A percentile compares a stretch with the other conserved stretches of the same genome.
phyloP scores from a whole-genome alignment of 2,329 filamentous ascomycete species.

The Hymenoscyphus repandus region DNA sequence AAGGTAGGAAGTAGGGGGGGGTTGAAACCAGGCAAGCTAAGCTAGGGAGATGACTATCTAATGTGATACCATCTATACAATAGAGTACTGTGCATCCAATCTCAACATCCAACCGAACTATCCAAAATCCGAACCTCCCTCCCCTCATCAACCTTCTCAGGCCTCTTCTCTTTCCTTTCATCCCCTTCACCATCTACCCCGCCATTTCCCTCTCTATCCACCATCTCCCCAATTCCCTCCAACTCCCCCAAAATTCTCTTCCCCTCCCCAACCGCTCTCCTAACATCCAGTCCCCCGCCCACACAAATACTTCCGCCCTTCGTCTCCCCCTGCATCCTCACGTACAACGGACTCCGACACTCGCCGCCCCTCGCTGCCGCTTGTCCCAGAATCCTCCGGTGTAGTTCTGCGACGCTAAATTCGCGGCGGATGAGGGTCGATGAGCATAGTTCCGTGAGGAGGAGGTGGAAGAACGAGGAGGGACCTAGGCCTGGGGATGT shows the following conservation, averaged over 20 bases:
- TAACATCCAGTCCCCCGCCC: not conserved
- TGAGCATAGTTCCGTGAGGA: constrained; percentile 4
- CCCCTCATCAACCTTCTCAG: too few relatives aligned
- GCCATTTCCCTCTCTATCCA: not conserved
- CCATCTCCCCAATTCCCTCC: not conserved
- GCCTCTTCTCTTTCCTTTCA: too few relatives aligned
- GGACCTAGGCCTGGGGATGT: constrained; percentile 1
- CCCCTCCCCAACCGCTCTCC: not conserved
- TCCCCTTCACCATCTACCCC: too few relatives aligned
- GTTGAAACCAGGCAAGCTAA: too few relatives aligned
- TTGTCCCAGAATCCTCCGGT: not conserved
- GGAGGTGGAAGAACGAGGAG: constrained; percentile 4
- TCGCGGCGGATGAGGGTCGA: not conserved
- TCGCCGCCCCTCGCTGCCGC: not conserved
- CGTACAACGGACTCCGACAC: not conserved
- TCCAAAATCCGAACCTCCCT: too few relatives aligned
- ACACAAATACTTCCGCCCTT: not conserved
- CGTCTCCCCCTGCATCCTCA: not conserved
- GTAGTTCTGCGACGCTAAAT: not conserved
- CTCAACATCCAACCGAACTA: too few relatives aligned
- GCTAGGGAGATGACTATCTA: too few relatives aligned
- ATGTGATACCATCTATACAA: too few relatives aligned
- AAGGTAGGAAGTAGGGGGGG: too few relatives aligned
- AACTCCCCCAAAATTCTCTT: not conserved
- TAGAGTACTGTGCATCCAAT: too few relatives aligned